Evolutionary conservation across 2,329 filamentous ascomycete species (phyloP).

Genomic region (Teratosphaeria viscida): DNA sequence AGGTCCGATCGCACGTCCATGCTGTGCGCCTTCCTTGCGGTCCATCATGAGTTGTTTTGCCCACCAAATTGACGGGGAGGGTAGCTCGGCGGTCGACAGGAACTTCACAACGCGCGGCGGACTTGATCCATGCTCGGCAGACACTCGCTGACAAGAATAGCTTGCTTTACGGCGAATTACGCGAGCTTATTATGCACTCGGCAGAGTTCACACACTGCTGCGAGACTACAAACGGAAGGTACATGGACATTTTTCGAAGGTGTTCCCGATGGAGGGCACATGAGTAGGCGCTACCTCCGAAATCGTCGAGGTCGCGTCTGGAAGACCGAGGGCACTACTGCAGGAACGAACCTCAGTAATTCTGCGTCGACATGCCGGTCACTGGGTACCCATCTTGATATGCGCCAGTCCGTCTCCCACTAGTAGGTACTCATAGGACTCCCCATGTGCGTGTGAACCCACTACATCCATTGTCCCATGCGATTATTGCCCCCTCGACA

Average conservation of each 20-base stretch:
- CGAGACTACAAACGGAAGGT: not conserved
- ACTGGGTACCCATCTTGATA: not conserved
- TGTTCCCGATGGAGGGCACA: not conserved
- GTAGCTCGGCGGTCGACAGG: not conserved
- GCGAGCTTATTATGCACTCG: constrained; percentile 4
- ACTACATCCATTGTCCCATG: not conserved
- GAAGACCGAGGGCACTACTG: constrained; percentile 1
- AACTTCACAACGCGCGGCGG: not conserved
- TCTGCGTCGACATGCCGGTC: not conserved
- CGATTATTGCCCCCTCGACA: not conserved
- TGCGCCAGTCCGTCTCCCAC: not conserved
- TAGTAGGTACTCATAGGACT: not conserved
- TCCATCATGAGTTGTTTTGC: not conserved
- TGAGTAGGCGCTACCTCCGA: not conserved
- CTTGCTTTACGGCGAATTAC: not conserved
- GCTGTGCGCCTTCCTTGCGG: not conserved
- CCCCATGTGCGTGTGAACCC: not conserved
- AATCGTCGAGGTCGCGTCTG: not conserved
- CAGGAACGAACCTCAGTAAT: constrained; percentile 1
- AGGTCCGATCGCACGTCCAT: not conserved
- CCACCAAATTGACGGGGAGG: not conserved
- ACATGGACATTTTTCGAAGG: not conserved
- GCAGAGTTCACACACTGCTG: not conserved
- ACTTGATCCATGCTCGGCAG: not conserved
- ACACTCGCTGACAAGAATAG: not conserved